Percentiles rank a stretch among this genome's conserved stretches.
These are phyloP conservation scores for Eucalyptus brandiana DNA, from an alignment of 345 rosid genomes.

Conservation along the genomic window DNA sequence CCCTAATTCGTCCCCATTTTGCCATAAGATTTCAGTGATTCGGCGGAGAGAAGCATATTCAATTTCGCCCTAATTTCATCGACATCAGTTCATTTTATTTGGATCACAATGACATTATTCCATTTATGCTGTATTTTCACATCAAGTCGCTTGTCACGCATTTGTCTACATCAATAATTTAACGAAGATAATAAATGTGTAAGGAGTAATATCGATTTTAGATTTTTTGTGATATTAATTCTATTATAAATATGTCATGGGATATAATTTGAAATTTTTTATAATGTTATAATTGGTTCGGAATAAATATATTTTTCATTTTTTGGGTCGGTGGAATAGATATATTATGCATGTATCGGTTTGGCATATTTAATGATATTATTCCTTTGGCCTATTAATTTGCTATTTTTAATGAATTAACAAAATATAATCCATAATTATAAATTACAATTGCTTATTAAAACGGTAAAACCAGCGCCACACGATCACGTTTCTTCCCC, in stretches of 20 bases:
- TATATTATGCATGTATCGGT: too few species aligned
- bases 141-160: background rate
- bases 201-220: background rate
- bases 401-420: too few species aligned
- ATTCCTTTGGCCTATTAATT: too few species aligned
- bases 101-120: background rate
- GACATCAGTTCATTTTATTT: background rate
- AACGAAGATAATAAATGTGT: background rate
- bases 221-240: fast-evolving
- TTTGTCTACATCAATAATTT: background rate
- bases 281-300: fast-evolving
- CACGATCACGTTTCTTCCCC: background rate
- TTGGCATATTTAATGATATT: too few species aligned
- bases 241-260: fast-evolving
- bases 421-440: background rate
- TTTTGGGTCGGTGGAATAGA: too few species aligned
- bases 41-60: background rate
- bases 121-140: fast-evolving
- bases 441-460: background rate
- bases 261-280: fast-evolving
- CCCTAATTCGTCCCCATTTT: background rate
- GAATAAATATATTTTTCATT: background rate
- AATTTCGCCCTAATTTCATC: background rate
- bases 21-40: background rate
- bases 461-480: background rate